Base-by-base conservation (phyloP, 345 rosid species). In the Dovyalis caffra region DNA sequence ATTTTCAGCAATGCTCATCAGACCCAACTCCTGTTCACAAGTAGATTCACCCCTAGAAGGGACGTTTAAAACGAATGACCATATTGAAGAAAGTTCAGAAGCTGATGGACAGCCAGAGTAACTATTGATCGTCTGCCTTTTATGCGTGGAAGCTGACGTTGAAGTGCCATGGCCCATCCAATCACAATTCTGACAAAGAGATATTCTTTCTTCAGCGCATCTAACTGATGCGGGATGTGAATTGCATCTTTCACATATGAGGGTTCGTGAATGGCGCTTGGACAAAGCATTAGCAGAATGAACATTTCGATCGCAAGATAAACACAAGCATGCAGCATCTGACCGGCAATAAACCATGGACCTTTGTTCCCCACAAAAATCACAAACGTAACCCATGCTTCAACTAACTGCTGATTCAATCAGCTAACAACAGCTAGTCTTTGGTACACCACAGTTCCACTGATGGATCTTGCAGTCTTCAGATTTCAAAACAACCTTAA, bases 171-270 rank as follows among this genome's bases (percentile, higher is more conserved):
- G 98, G 32, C 89, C 90, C 8, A 77, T 75, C 97, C 97, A 90
- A 83, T 96, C 97, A 85, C 99, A 96, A 83, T 88, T 90, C 76
- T 96, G 99, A 88, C 99, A 96, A n/a, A 96, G 90, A 10, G 95
- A 93, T 26, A 88, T 76, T 40, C 80, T 93, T 79, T 93, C 97
- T 72, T 92, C 97, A 0, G 78, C 77, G 85, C 97, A 90, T 82
- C 99, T 89, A 66, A 93, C 90, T 0, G 83, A 60, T 20, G 97
- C 97, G 47, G 99, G 97, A 61, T 93, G 97, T 1, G 92, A 88
- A 77, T 87, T 86, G 76, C 99, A 96, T 77, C 97, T 89, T 67
- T 93, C 99, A 64, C 98, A 96, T 72, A 93, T 9, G 38, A 96
- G 89, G 2, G 97, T 91, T 53, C 99, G 78, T 4, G 97, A 90